Percentiles rank a stretch among this genome's conserved stretches.
phyloP scores from a whole-genome alignment of 768 basidiomycete species.

The Boletus subcaerulescens region DNA sequence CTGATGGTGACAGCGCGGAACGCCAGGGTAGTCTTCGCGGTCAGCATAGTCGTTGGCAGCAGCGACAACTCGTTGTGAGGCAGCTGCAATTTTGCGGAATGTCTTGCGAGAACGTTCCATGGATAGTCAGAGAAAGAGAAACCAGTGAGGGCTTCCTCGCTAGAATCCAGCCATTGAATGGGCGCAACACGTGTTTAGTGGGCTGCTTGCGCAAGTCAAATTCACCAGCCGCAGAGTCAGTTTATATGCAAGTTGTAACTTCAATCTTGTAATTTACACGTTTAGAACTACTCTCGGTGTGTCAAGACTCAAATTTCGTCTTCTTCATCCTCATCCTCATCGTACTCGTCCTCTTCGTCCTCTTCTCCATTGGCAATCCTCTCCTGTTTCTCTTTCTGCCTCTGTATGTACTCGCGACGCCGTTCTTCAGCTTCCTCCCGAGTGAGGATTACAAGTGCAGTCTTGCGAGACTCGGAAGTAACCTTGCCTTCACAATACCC shows the following conservation, averaged over 20 bases:
- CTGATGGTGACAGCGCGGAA: not conserved
- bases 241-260: too few species aligned
- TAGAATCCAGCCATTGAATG: too few species aligned
- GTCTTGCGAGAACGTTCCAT: conserved; percentile 7
- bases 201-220: too few species aligned
- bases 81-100: not conserved
- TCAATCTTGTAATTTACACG: too few species aligned
- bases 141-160: too few species aligned
- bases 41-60: conserved; percentile 1
- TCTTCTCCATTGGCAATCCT: conserved; percentile 8
- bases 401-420: conserved; percentile 3
- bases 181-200: too few species aligned
- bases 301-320: not conserved
- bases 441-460: conserved; percentile 22
- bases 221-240: too few species aligned
- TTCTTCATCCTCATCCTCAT: not conserved
- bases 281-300: too few species aligned
- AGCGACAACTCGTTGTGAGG: not conserved
- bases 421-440: conserved; percentile 13
- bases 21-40: not conserved
- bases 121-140: not conserved
- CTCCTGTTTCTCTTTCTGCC: conserved; percentile 3
- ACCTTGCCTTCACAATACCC: conserved; percentile 25
- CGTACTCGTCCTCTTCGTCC: conserved; percentile 6
- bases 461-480: conserved; percentile 19